phyloP scores from a whole-genome alignment of 1,284 basidiomycete species.

The Wolfiporia cocos region DNA sequence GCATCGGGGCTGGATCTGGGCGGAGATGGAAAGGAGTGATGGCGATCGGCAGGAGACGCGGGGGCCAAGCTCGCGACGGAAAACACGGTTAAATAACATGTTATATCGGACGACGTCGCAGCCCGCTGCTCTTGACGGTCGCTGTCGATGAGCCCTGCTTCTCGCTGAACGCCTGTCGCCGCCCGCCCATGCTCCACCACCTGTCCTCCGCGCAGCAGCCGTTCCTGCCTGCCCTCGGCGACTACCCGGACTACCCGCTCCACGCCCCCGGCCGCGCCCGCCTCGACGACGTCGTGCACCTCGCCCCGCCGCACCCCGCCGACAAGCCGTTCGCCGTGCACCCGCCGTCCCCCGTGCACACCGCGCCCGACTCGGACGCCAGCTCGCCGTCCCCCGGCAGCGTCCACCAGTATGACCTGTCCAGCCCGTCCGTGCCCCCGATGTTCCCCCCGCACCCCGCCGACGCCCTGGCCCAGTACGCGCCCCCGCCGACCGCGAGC shows the following conservation, averaged over 20 bases:
- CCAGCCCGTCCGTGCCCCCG: not conserved
- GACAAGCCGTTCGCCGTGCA: slow-evolving; percentile 5
- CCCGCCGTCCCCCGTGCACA: slow-evolving; percentile 4
- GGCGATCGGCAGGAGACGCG: slow-evolving; percentile 9
- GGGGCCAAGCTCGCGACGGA: not conserved
- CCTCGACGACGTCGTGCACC: slow-evolving; percentile 2
- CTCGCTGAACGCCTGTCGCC: slow-evolving; percentile 5
- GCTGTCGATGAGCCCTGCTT: slow-evolving; percentile 7
- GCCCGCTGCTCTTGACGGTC: not conserved
- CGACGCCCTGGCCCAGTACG: slow-evolving; percentile 5
- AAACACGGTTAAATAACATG: too few species aligned
- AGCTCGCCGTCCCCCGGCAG: slow-evolving; percentile 7
- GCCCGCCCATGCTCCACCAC: slow-evolving; percentile 5
- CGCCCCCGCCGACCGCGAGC: slow-evolving; percentile 5
- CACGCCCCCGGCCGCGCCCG: slow-evolving; percentile 6
- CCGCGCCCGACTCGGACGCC: slow-evolving; percentile 3
- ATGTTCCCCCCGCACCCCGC: not conserved
- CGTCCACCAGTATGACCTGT: slow-evolving; percentile 5
- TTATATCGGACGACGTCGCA: not conserved
- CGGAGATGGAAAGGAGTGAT: slow-evolving; percentile 14
- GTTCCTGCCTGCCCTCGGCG: slow-evolving; percentile 1
- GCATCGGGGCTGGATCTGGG: slow-evolving; percentile 14
- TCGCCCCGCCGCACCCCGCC: slow-evolving; percentile 1
- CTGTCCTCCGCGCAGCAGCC: slow-evolving; percentile 6
- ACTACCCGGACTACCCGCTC: not conserved